Conservation (phyloP, 495 filamentous ascomycete species). For the Penicillium herquei region DNA sequence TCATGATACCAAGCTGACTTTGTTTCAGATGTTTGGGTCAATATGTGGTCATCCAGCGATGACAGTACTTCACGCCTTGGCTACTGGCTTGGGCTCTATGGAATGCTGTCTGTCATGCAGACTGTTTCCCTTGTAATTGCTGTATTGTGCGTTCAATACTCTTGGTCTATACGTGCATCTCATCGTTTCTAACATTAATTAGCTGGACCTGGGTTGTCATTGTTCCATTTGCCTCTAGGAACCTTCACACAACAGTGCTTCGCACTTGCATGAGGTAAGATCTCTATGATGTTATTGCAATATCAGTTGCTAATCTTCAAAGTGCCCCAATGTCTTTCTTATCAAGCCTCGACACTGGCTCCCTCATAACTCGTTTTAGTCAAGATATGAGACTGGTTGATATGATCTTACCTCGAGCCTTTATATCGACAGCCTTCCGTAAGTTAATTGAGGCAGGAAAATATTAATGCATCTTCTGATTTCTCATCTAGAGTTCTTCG, state of each 20-base stretch:
- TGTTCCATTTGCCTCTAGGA: conserved; percentile 20
- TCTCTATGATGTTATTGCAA: neutral
- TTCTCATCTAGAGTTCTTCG: conserved; percentile 7
- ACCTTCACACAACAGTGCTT: conserved; percentile 15
- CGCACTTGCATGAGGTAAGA: conserved; percentile 17
- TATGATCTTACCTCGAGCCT: neutral
- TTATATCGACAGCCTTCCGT: neutral
- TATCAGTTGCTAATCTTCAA: conserved; percentile 4
- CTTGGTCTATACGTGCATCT: neutral
- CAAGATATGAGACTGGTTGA: neutral
- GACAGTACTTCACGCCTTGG: conserved; percentile 9
- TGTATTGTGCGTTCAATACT: conserved; percentile 12
- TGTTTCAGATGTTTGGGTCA: conserved; percentile 17
- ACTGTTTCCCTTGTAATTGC: conserved; percentile 9
- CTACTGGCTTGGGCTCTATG: conserved; percentile 29
- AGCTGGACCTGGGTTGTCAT: conserved; percentile 25
- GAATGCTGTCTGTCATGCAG: conserved; percentile 16
- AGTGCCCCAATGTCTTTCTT: conserved; percentile 36
- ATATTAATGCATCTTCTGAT: neutral
- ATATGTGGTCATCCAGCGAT: conserved; percentile 20
- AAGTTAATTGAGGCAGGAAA: neutral
- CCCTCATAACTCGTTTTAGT: conserved; percentile 13
- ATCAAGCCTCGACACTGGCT: conserved; percentile 38
- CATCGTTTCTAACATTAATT: neutral
- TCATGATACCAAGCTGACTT: neutral